Evolutionary conservation across 1,284 basidiomycete species (phyloP).

Genomic region (Heterobasidion irregulare): DNA sequence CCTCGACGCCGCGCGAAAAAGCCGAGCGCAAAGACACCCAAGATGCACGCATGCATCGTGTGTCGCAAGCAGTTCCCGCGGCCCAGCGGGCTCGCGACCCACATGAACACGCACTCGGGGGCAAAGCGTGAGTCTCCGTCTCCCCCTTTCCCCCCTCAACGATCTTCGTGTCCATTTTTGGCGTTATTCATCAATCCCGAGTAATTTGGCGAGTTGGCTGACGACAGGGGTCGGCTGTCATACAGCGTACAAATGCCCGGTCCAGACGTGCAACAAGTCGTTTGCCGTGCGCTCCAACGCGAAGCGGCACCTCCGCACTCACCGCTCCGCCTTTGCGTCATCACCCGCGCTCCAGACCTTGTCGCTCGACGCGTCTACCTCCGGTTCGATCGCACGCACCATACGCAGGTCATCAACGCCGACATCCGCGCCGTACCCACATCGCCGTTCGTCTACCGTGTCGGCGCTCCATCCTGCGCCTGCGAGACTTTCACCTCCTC

Average conservation of each 20-base stretch:
- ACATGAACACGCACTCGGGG: constrained; percentile 67
- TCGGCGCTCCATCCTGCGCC: background rate
- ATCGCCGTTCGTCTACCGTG: background rate
- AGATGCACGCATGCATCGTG: constrained; percentile 44
- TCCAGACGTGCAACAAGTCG: constrained; percentile 42
- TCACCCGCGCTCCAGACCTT: constrained; percentile 23
- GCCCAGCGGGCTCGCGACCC: constrained; percentile 60
- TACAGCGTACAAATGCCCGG: constrained; percentile 48
- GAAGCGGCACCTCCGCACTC: constrained; percentile 51
- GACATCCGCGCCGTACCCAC: background rate
- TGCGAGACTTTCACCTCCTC: too few species aligned
- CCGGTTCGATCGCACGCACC: too few species aligned
- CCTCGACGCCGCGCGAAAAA: too few species aligned
- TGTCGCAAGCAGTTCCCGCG: constrained; percentile 54
- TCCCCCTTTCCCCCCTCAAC: background rate
- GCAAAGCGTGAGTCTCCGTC: constrained; percentile 42
- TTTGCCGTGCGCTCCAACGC: constrained; percentile 63
- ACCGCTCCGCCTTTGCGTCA: constrained; percentile 21
- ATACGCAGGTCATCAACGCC: background rate
- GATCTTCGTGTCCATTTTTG: background rate
- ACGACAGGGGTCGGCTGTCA: background rate
- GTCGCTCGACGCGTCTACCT: constrained; percentile 7
- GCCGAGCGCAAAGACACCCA: constrained; percentile 22
- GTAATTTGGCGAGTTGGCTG: background rate
- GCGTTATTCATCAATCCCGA: background rate